Conservation (phyloP, 352 stramenopile genomes). For the Halophytophthora polymorphica region DNA sequence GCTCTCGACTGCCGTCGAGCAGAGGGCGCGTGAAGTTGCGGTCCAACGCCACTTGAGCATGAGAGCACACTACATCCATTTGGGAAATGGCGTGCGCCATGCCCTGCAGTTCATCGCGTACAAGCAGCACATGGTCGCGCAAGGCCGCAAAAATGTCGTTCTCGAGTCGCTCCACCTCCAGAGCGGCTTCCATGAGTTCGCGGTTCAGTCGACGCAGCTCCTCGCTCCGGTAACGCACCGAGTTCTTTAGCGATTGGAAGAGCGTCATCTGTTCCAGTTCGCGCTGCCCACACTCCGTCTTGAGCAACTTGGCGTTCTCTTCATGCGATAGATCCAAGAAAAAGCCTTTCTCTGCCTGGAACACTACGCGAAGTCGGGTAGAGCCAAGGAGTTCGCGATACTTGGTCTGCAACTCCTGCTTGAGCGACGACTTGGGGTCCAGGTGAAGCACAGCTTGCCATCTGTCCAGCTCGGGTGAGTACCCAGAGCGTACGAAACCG, state of each 20-base stretch:
- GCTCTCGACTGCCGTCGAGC: constrained; percentile 46
- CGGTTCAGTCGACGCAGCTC: constrained; percentile 62
- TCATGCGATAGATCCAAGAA: constrained; percentile 69
- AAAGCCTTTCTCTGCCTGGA: constrained; percentile 59
- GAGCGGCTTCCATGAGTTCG: constrained; percentile 48
- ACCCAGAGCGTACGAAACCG: constrained; percentile 56
- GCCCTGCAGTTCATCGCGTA: constrained; percentile 29
- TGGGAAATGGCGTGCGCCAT: constrained; percentile 53
- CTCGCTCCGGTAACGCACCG: constrained; percentile 59
- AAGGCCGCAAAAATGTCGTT: constrained; percentile 52
- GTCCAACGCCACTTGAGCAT: constrained; percentile 65
- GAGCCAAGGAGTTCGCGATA: constrained; percentile 57
- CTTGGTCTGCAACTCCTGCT: constrained; percentile 49
- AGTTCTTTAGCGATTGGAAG: constrained; percentile 71
- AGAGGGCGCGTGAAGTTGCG: constrained; percentile 58
- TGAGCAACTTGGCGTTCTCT: constrained; percentile 45
- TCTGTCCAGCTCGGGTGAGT: constrained; percentile 54
- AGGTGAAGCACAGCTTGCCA: constrained; percentile 50
- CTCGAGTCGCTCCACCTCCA: constrained; percentile 55
- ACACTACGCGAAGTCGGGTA: constrained; percentile 52
- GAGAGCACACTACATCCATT: constrained; percentile 63
- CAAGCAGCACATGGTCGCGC: constrained; percentile 27
- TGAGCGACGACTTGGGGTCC: constrained; percentile 36
- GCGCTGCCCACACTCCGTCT: constrained; percentile 13
- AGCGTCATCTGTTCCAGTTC: constrained; percentile 39